A percentile compares a stretch with the other conserved stretches of the same genome.
phyloP scores from a whole-genome alignment of 1,284 basidiomycete species.

The Cryptococcus floricola region DNA sequence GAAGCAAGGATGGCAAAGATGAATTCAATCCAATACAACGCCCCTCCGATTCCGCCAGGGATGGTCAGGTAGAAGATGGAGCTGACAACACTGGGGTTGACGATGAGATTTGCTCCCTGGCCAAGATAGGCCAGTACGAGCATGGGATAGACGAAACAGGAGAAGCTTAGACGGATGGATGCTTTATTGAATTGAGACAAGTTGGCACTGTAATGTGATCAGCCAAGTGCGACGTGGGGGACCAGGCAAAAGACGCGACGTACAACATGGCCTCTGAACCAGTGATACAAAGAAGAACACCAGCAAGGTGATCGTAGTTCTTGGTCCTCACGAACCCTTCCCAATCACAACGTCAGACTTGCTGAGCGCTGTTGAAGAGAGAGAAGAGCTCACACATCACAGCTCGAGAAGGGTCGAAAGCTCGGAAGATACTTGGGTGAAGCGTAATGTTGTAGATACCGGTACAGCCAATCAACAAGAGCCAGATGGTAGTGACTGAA shows the following conservation, averaged over 20 bases:
- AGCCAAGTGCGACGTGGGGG: too few relatives aligned
- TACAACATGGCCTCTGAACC: conserved; percentile 63
- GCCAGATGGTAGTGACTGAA: conserved; percentile 59
- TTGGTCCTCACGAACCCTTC: conserved; percentile 62
- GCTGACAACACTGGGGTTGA: conserved; percentile 53
- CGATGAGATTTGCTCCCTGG: conserved; percentile 62
- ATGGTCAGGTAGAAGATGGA: conserved; percentile 65
- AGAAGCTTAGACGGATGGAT: conserved; percentile 54
- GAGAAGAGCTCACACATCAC: conserved; percentile 54
- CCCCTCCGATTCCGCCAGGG: conserved; percentile 56
- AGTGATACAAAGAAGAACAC: conserved; percentile 61
- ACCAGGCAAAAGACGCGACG: too few relatives aligned
- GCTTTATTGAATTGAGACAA: conserved; percentile 63
- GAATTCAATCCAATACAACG: conserved; percentile 62
- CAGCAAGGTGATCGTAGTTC: conserved; percentile 61
- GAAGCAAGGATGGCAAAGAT: conserved; percentile 62
- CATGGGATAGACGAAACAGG: conserved; percentile 58
- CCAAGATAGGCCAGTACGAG: conserved; percentile 56
- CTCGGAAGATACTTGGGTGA: conserved; percentile 61
- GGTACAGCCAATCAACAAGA: conserved; percentile 54
- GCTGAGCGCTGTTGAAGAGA: background rate
- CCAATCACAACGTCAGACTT: background rate
- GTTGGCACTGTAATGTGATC: conserved; percentile 36
- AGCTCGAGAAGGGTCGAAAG: conserved; percentile 64
- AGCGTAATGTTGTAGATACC: conserved; percentile 60